phyloP scores from a whole-genome alignment of 73 alveolate genomes.

The Durusdinium trenchii region DNA sequence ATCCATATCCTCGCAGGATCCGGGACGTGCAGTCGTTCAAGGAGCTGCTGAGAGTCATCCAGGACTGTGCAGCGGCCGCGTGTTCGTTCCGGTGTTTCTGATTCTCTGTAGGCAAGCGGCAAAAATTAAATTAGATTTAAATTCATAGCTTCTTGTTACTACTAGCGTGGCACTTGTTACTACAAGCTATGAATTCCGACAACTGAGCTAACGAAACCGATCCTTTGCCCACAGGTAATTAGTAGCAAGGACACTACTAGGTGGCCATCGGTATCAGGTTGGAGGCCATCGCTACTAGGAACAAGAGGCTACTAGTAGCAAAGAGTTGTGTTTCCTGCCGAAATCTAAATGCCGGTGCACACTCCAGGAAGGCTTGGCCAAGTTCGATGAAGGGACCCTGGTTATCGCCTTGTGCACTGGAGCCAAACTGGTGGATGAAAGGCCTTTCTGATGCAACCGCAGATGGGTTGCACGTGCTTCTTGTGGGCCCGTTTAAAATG shows the following conservation, averaged over 20 bases:
- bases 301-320: too few relatives aligned
- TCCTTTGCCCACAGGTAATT: background rate
- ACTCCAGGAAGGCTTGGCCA: conserved; percentile 35
- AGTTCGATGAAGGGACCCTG: conserved; percentile 62
- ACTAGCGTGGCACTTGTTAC: too few relatives aligned
- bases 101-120: too few relatives aligned
- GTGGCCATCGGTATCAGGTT: too few relatives aligned
- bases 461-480: background rate
- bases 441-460: too few relatives aligned
- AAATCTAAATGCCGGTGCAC: background rate
- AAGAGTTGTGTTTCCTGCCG: background rate
- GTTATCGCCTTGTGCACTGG: conserved; percentile 75
- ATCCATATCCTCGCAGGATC: conserved; percentile 36
- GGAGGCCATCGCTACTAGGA: too few relatives aligned
- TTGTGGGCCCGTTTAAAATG: background rate
- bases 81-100: background rate
- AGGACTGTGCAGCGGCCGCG: background rate
- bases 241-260: too few relatives aligned
- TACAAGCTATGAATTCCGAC: too few relatives aligned
- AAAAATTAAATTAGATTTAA: too few relatives aligned
- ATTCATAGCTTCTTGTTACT: too few relatives aligned
- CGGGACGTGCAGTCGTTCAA: conserved; percentile 8
- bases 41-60: conserved; percentile 19
- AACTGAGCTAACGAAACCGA: too few relatives aligned
- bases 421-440: conserved; percentile 69